A percentile compares a stretch with the other conserved stretches of the same genome.
Conservation (phyloP, 768 basidiomycete species). For the Pholiota molesta region DNA sequence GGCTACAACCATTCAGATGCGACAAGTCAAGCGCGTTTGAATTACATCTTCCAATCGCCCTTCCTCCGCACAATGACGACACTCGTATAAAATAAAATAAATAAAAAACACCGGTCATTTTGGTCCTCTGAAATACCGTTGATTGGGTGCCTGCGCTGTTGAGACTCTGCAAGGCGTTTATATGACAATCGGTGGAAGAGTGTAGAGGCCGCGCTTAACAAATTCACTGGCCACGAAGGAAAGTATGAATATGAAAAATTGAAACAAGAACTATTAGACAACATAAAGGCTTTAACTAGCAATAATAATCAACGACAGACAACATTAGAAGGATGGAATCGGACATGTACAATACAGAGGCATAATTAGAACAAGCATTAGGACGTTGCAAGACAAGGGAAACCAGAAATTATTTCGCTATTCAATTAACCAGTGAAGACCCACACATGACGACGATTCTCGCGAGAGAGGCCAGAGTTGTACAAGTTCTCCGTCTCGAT, state of each 20-base stretch:
- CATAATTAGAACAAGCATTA: no score
- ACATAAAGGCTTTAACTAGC: not conserved
- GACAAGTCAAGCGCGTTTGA: not conserved
- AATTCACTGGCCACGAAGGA: not conserved
- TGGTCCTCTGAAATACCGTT: not conserved
- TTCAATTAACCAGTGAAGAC: not conserved
- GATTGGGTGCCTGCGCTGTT: not conserved
- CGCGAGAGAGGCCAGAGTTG: constrained; percentile 30
- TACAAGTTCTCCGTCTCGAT: constrained; percentile 34
- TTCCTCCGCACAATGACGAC: not conserved
- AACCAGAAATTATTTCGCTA: not conserved
- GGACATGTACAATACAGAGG: not conserved
- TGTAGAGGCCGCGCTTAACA: not conserved
- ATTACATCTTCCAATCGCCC: not conserved
- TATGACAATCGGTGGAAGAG: not conserved
- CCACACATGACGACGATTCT: constrained; percentile 27
- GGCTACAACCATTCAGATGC: constrained; percentile 9
- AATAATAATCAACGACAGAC: not conserved
- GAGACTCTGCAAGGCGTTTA: not conserved
- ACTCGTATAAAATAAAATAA: no score
- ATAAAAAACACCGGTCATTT: not conserved
- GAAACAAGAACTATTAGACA: not conserved
- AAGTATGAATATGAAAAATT: not conserved
- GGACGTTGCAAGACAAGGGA: not conserved
- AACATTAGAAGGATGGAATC: not conserved